Evolutionary conservation across 306 rosid genomes (phyloP).

Genomic region (Lagenaria siceraria): DNA sequence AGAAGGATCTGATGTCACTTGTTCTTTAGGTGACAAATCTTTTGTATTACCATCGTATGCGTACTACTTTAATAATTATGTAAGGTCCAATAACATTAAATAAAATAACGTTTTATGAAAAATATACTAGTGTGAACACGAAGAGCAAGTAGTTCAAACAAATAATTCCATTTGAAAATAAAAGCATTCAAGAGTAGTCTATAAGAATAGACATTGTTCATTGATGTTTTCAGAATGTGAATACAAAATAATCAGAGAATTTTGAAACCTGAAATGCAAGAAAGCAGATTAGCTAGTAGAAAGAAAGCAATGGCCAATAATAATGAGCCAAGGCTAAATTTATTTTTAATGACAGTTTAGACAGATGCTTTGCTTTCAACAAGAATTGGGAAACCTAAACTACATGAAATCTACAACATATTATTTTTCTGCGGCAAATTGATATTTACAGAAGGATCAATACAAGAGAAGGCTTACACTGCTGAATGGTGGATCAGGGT

Average conservation of each 20-base stretch:
- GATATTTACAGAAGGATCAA: neutral
- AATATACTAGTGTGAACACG: no score
- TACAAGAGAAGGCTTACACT: neutral
- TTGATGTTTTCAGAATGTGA: neutral
- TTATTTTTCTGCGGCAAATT: neutral
- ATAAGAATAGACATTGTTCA: neutral
- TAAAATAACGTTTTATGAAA: no score
- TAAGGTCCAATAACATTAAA: no score
- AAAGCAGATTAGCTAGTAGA: neutral
- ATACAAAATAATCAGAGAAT: neutral
- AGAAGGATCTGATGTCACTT: no score
- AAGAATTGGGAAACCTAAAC: neutral
- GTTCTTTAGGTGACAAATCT: no score
- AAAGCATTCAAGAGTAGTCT: neutral
- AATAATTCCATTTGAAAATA: neutral
- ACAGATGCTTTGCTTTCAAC: neutral
- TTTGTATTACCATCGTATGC: no score
- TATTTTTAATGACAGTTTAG: neutral
- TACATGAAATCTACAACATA: slow-evolving; percentile 3
- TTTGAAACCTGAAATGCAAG: neutral
- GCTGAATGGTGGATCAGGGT: neutral
- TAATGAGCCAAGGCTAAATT: neutral
- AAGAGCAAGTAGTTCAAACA: neutral
- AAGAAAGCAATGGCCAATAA: slow-evolving; percentile 4
- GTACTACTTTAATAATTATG: no score